Percentiles rank a stretch among this genome's conserved stretches.
Conservation (phyloP, 2,329 filamentous ascomycete species). For the Beauveria brongniartii region DNA sequence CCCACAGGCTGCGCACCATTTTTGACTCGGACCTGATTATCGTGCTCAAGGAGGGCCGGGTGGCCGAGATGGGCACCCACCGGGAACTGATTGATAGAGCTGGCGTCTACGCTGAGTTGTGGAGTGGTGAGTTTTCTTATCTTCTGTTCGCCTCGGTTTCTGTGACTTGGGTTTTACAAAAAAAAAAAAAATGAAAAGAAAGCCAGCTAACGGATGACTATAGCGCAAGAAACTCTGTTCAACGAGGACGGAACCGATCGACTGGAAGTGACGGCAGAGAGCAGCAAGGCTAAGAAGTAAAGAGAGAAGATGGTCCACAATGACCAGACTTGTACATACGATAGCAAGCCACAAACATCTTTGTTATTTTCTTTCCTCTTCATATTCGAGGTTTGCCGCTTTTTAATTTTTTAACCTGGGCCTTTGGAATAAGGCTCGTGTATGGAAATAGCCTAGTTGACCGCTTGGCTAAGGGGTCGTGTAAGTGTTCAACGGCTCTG, state of each 20-base stretch:
- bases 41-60: conserved; percentile 72
- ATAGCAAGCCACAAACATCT: not conserved
- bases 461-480: too few relatives aligned
- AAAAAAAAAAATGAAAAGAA: too few relatives aligned
- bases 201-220: conserved; percentile 14
- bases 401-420: not conserved
- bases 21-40: conserved; percentile 91
- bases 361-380: not conserved
- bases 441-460: not conserved
- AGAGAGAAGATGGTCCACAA: not conserved
- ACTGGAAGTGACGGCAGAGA: not conserved
- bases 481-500: not conserved
- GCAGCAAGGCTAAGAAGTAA: conserved; percentile 24
- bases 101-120: conserved; percentile 81
- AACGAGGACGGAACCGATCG: conserved; percentile 35
- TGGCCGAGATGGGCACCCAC: conserved; percentile 88
- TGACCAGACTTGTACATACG: not conserved
- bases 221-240: conserved; percentile 57
- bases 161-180: not conserved
- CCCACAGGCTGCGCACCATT: conserved; percentile 85
- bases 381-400: not conserved
- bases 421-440: not conserved
- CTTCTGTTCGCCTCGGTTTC: too few relatives aligned
- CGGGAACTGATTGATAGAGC: conserved; percentile 69
- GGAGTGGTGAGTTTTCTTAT: conserved; percentile 60